Evolutionary conservation across 176 grass and related monocot species (phyloP).

Genomic region (Ananas comosus): DNA sequence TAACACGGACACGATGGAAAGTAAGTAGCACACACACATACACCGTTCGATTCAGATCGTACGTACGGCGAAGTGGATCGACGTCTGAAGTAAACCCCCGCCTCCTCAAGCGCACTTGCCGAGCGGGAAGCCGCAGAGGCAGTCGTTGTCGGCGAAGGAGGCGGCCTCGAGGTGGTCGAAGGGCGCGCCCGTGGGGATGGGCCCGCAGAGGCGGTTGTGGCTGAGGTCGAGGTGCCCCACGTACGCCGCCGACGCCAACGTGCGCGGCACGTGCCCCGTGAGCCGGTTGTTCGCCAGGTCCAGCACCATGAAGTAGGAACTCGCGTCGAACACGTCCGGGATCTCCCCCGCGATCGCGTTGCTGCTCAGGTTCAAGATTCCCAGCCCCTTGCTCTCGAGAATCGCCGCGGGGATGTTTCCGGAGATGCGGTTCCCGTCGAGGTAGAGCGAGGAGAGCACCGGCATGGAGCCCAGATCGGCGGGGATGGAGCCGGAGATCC

Average conservation of each 20-base stretch:
- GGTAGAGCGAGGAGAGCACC: slow-evolving; percentile 62
- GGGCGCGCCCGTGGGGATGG: slow-evolving; percentile 48
- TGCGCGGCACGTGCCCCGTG: slow-evolving; percentile 48
- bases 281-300: slow-evolving; percentile 76
- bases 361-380: slow-evolving; percentile 80
- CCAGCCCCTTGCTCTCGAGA: slow-evolving; percentile 46
- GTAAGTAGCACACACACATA: neutral
- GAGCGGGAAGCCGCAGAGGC: slow-evolving; percentile 79
- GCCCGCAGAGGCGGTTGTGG: slow-evolving; percentile 76
- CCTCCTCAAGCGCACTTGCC: slow-evolving; percentile 53
- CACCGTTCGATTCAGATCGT: slow-evolving; percentile 1
- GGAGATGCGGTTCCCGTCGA: slow-evolving; percentile 53
- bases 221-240: slow-evolving; percentile 89
- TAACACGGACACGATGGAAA: neutral
- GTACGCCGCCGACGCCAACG: slow-evolving; percentile 51
- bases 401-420: slow-evolving; percentile 43
- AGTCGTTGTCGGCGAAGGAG: slow-evolving; percentile 53
- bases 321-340: slow-evolving; percentile 56
- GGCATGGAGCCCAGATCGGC: slow-evolving; percentile 24
- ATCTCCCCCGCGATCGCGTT: slow-evolving; percentile 66
- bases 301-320: slow-evolving; percentile 74
- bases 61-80: neutral
- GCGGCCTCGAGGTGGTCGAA: slow-evolving; percentile 69
- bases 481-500: slow-evolving; percentile 45
- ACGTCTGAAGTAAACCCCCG: too few species aligned